Evolutionary conservation across 768 basidiomycete species (phyloP).

Genomic region (Lactifluus pinguis): DNA sequence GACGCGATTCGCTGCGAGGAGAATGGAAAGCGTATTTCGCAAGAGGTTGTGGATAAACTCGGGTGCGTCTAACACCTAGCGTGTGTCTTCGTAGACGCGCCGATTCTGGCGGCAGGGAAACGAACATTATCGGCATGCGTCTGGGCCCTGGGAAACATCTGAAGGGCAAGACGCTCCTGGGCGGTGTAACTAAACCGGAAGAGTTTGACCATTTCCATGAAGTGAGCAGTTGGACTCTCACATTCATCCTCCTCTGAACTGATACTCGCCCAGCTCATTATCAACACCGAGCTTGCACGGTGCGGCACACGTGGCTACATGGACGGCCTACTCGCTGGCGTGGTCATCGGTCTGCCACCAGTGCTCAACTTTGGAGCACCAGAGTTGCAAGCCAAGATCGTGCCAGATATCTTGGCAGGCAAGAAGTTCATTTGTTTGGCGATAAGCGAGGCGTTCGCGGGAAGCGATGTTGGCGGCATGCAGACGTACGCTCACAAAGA

Average conservation of each 20-base stretch:
- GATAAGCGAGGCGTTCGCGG: constrained; percentile 90
- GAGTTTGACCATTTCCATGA: constrained; percentile 96
- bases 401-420: constrained; percentile 65
- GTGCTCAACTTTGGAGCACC: constrained; percentile 81
- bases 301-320: constrained; percentile 81
- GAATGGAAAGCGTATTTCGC: constrained; percentile 77
- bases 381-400: constrained; percentile 58
- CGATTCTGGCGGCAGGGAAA: constrained; percentile 38
- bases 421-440: constrained; percentile 86
- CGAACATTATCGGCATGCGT: constrained; percentile 81
- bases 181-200: constrained; percentile 66
- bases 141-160: constrained; percentile 87
- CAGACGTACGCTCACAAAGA: constrained; percentile 82
- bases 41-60: constrained; percentile 78
- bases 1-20: constrained; percentile 79
- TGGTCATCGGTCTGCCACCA: constrained; percentile 84
- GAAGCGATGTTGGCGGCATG: constrained; percentile 75
- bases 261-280: constrained; percentile 46
- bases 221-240: constrained; percentile 28
- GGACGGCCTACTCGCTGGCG: constrained; percentile 75
- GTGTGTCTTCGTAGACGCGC: neutral
- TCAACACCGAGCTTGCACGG: constrained; percentile 75
- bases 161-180: constrained; percentile 65
- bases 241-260: neutral
- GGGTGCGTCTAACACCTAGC: constrained; percentile 39